Conservation (phyloP, 306 rosid species). For the Malus sylvestris region DNA sequence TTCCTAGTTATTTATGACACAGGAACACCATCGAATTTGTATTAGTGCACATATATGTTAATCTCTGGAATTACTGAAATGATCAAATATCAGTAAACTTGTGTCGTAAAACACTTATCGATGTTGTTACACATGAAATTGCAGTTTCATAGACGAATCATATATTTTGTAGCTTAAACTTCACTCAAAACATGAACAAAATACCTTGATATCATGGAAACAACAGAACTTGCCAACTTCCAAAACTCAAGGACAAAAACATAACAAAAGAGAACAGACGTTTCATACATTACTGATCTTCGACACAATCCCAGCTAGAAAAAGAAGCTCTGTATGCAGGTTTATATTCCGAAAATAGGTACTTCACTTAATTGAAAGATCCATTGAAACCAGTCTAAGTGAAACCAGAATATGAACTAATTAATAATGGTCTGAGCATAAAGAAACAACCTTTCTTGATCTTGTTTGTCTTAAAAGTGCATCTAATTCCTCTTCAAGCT, state of each 20-base stretch:
- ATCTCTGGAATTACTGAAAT: background rate
- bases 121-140: background rate
- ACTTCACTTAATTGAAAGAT: background rate
- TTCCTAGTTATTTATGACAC: too few relatives aligned
- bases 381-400: background rate
- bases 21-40: background rate
- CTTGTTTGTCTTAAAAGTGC: constrained; percentile 2
- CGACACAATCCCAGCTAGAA: background rate
- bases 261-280: background rate
- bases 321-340: background rate
- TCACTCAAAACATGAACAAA: background rate
- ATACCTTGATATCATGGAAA: background rate
- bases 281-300: background rate
- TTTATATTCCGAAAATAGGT: background rate
- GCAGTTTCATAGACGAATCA: background rate
- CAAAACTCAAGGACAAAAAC: background rate
- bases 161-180: background rate
- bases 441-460: constrained; percentile 13
- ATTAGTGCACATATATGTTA: background rate
- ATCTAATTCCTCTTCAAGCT: constrained; percentile 15
- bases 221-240: background rate
- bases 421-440: background rate
- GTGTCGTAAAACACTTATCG: background rate
- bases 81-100: background rate
- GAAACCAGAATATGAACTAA: background rate